A percentile compares a stretch with the other conserved stretches of the same genome.
Evolutionary conservation across 1,284 basidiomycete genomes (phyloP).

Genomic region (Leccinum subatratum): DNA sequence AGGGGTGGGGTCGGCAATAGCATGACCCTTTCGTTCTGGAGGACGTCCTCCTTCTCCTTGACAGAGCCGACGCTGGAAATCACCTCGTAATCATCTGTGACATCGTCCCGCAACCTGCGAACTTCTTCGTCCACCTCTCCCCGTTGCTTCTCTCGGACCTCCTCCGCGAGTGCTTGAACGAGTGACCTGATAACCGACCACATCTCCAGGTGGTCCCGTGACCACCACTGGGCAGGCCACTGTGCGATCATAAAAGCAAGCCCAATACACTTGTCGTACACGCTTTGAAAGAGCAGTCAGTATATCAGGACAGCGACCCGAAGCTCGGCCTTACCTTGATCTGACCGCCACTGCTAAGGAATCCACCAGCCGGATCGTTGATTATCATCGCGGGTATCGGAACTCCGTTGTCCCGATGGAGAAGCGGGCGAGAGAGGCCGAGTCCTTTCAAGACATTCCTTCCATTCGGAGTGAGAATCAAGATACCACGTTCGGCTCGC

Average conservation of each 20-base stretch:
- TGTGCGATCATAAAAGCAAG: constrained; percentile 53
- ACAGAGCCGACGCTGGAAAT: constrained; percentile 23
- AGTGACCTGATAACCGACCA: constrained; percentile 53
- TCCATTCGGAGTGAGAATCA: constrained; percentile 31
- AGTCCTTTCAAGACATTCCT: constrained; percentile 31
- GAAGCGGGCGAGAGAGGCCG: constrained; percentile 24
- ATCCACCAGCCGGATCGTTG: constrained; percentile 22
- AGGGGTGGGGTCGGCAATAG: constrained; percentile 26
- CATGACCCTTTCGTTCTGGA: constrained; percentile 14
- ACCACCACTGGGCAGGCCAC: constrained; percentile 67
- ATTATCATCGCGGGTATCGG: constrained; percentile 23
- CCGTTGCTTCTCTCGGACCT: constrained; percentile 50
- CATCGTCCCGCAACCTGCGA: constrained; percentile 43
- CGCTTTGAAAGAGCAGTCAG: too few species aligned
- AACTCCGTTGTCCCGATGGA: constrained; percentile 22
- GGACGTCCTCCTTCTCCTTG: constrained; percentile 17
- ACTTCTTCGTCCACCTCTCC: constrained; percentile 40
- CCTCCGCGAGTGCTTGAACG: constrained; percentile 56
- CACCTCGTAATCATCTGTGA: constrained; percentile 38
- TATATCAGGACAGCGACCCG: neutral
- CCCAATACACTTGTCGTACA: too few species aligned
- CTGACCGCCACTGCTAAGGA: constrained; percentile 25
- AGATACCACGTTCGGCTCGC: constrained; percentile 24
- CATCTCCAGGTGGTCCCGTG: constrained; percentile 55
- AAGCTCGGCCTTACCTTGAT: constrained; percentile 16